Conservation (phyloP, 192 early-diverging fungal genomes). For the Rhizophagus clarus region DNA sequence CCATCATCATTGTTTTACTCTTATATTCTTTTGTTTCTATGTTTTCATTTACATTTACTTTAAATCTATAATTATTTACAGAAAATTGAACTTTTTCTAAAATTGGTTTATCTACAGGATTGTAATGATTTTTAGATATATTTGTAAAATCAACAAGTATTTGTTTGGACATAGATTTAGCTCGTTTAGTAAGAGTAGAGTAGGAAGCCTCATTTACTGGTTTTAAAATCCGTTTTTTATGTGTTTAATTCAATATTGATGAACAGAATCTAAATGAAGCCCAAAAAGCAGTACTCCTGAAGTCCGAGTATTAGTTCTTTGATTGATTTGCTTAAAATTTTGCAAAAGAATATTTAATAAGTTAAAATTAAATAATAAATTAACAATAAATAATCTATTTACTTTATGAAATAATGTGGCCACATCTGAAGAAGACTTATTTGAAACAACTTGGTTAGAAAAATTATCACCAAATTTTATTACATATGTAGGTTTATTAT, state of each 20-base stretch:
- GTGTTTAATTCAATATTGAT: neutral
- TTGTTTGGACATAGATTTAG: neutral
- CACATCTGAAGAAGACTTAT: too few relatives aligned
- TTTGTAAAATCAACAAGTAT: neutral
- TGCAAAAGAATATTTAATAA: neutral
- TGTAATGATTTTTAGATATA: neutral
- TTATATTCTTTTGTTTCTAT: too few relatives aligned
- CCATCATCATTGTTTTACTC: too few relatives aligned
- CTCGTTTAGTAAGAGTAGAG: neutral
- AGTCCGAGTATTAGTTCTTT: neutral
- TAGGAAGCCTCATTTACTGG: neutral
- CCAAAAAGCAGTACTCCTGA: neutral
- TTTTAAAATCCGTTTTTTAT: neutral
- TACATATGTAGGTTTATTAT: too few relatives aligned
- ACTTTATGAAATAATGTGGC: too few relatives aligned
- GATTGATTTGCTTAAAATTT: neutral
- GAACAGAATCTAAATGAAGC: neutral
- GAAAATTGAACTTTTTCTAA: constrained; percentile 3
- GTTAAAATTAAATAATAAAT: neutral
- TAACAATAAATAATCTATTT: too few relatives aligned
- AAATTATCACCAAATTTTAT: too few relatives aligned
- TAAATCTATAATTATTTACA: neutral
- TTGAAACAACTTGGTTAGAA: too few relatives aligned
- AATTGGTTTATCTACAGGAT: neutral
- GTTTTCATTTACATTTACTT: too few relatives aligned